These are phyloP conservation scores for Hypsizygus marmoreus DNA, from an alignment of 768 basidiomycete genomes.

Conservation along the genomic window DNA sequence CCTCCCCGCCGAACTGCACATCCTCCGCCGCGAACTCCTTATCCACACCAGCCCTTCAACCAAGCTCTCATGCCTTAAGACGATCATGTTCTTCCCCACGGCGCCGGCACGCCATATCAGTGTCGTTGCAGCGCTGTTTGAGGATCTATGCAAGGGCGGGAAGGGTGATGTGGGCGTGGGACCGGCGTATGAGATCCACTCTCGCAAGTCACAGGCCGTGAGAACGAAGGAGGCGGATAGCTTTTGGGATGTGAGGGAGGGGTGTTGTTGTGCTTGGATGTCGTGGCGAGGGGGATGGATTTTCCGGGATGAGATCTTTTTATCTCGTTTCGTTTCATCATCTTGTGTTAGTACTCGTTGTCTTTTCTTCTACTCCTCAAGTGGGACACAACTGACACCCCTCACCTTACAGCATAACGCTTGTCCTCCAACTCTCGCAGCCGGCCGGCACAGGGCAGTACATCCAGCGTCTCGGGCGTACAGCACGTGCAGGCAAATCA, in stretches of 20 bases:
- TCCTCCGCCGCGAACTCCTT: slow-evolving; percentile 36
- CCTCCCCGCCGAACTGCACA: slow-evolving; percentile 40
- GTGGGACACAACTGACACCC: neutral
- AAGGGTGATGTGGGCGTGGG: slow-evolving; percentile 29
- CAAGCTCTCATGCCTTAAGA: slow-evolving; percentile 26
- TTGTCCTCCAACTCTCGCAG: slow-evolving; percentile 63
- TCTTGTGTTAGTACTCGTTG: too few species aligned
- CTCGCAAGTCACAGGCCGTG: slow-evolving; percentile 50
- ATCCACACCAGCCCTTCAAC: slow-evolving; percentile 27
- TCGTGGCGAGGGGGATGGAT: slow-evolving; percentile 68
- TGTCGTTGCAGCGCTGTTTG: slow-evolving; percentile 38
- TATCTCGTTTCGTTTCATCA: too few species aligned
- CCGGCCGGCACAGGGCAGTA: slow-evolving; percentile 76
- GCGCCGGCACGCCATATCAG: slow-evolving; percentile 60
- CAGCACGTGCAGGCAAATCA: slow-evolving; percentile 69
- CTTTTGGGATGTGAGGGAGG: slow-evolving; percentile 45
- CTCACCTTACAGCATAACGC: slow-evolving; percentile 45
- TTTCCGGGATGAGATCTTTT: slow-evolving; percentile 62
- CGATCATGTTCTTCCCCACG: slow-evolving; percentile 69
- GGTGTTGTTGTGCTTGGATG: slow-evolving; percentile 55
- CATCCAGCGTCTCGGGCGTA: slow-evolving; percentile 78
- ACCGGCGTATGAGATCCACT: slow-evolving; percentile 56
- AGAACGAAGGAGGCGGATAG: slow-evolving; percentile 50
- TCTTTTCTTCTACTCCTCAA: slow-evolving; percentile 14
- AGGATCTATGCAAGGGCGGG: slow-evolving; percentile 8